Base-by-base conservation (phyloP, 1,139 yeast species). In the Sugiyamaella pinicola region DNA sequence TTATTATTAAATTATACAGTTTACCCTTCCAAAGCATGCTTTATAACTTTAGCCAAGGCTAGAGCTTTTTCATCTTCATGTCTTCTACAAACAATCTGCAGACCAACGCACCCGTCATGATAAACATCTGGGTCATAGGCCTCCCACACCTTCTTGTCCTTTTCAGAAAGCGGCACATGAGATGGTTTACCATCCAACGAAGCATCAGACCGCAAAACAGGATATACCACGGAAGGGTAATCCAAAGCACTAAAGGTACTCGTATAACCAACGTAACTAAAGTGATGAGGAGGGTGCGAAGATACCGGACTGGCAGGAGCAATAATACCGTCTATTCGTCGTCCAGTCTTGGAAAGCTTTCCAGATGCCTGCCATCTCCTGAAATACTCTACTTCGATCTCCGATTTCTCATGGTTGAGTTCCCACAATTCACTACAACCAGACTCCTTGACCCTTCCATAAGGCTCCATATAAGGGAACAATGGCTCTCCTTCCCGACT, bases 61-160 rank as follows among this genome's bases (percentile, higher is more conserved):
- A 80, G 56, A 0, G 77, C 80, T 59, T 77, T 77, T 61, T 81
- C 85, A 57, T 81, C 85, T 57, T 79, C 75, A 51, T 72, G 72
- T 54, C 78, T 72, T 55, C 74, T 70, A 6, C 80, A 74, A 10
- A 79, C 74, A 6, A 82, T 63, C 63, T 81, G 85, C 13, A 80
- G 62, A 6, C 78, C 73, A 3, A 80, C 80, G 0, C 83, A 83
- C 61, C 81, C 81, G 1, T 78, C 77, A 55, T 77, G 74, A 47
- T 72, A 69, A 33, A 72, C 69, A 44, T 71, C 74, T 0, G 83
- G 76, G 54, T 79, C 70, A 62, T 79, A 81, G 38, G 68, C 57
- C 0, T 62, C 65, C 51, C 66, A 62, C 5, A 64, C 60, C 12
- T 55, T 57, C 19, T 58, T 51, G 51, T 74, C 78, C 10, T 53